Base-by-base conservation (phyloP, 495 filamentous ascomycete genomes). In the Immersiella caudata region DNA sequence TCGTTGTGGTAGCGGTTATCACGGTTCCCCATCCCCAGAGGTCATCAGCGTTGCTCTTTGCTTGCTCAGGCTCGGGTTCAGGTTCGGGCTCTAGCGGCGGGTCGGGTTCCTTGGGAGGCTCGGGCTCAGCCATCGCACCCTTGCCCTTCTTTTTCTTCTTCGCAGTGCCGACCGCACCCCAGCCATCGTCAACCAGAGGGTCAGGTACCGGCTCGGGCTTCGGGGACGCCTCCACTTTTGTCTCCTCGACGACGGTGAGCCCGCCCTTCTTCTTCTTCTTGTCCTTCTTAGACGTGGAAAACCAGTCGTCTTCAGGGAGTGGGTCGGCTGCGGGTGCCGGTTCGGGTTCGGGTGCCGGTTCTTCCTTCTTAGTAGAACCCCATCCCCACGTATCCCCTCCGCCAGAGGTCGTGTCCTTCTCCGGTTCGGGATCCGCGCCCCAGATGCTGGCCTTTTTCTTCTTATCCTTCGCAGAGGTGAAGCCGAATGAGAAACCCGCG, bases 391-490 rank as follows among this genome's bases (percentile, higher is more conserved):
- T 26, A 69, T 75, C 75, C 40, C 74, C 75, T 21, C 52, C 54
- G 40, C 62, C 65, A 25, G 65, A 46, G 21, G 67, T 56, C 6
- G 67, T 29, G 26, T 73, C 74, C 33, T 76, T 72, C 56, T 76
- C 69, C 51, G 76, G 71, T 33, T 76, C 72, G 14, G 70, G 58
- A 54, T 74, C 72, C 16, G 57, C 12, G 11, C 77, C 74, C 70
- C 69, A 76, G 50, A 74, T 72, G 2, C 55, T 70, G 58, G 78
- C 79, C 65, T 79, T 80, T 67, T 81, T 79, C 60, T 80, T 80
- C 67, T 80, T 79, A 36, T 71, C 65, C 40, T 46, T 46, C 14
- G 11, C 40, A 2, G n/a, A n/a, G n/a, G 40, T 14, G 16, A 46
- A 46, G 40, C 40, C 40, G 16, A 33, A 9, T 26, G 27, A 27